Percentiles rank a stretch among this genome's conserved stretches.
Conservation (phyloP, 176 grass and related monocot species). For the Aegilops umbellulata region DNA sequence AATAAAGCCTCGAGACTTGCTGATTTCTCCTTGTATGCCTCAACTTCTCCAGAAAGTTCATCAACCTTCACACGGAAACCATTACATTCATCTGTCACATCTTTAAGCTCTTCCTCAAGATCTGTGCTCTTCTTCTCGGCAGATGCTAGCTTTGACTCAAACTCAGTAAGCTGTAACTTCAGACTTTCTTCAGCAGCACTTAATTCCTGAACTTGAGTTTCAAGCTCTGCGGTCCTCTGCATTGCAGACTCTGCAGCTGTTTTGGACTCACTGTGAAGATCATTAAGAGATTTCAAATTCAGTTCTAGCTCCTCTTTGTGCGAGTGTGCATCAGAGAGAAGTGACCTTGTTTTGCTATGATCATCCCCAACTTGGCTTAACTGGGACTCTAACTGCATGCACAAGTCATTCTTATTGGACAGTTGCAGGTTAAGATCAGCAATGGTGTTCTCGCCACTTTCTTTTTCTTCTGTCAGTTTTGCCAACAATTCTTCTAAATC, state of each 20-base stretch:
- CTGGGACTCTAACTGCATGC: slow-evolving; percentile 49
- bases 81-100: slow-evolving; percentile 36
- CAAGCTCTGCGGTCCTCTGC: slow-evolving; percentile 50
- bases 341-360: slow-evolving; percentile 52
- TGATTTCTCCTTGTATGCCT: slow-evolving; percentile 64
- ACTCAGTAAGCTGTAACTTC: slow-evolving; percentile 54
- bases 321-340: slow-evolving; percentile 61
- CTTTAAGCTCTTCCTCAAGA: slow-evolving; percentile 68
- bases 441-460: slow-evolving; percentile 42
- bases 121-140: slow-evolving; percentile 52
- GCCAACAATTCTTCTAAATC: slow-evolving; percentile 47
- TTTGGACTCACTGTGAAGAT: slow-evolving; percentile 55
- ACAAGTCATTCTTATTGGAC: slow-evolving; percentile 40
- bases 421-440: slow-evolving; percentile 49
- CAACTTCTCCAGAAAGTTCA: slow-evolving; percentile 57
- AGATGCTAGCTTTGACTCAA: slow-evolving; percentile 62
- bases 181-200: slow-evolving; percentile 50
- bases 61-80: slow-evolving; percentile 35
- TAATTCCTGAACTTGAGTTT: slow-evolving; percentile 59
- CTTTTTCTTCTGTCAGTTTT: slow-evolving; percentile 63
- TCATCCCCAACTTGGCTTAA: slow-evolving; percentile 45
- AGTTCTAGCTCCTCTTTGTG: slow-evolving; percentile 72
- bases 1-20: slow-evolving; percentile 47
- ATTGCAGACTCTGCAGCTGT: slow-evolving; percentile 39
- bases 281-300: slow-evolving; percentile 59